Conservation (phyloP, 805 yeast species). For the Ogataea thermomethanolica region DNA sequence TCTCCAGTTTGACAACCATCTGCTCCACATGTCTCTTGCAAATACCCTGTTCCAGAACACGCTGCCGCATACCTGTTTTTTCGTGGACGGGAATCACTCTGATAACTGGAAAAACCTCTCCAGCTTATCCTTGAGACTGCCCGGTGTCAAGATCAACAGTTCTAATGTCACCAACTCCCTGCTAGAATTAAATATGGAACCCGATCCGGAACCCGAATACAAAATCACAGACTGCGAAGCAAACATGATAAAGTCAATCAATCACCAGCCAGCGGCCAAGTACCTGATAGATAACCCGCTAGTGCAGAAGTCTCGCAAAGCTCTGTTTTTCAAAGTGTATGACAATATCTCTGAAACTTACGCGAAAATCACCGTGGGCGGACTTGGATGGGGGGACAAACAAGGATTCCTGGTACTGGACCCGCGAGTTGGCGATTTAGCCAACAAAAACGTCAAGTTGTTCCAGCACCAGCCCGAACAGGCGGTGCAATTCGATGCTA, state of each 20-base stretch:
- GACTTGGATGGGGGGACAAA: slow-evolving; percentile 73
- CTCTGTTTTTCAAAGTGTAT: slow-evolving; percentile 22
- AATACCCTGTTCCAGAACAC: slow-evolving; percentile 29
- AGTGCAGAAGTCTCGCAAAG: slow-evolving; percentile 29
- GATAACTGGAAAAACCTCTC: slow-evolving; percentile 16
- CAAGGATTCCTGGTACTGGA: slow-evolving; percentile 64
- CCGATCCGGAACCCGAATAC: slow-evolving; percentile 25
- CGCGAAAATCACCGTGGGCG: slow-evolving; percentile 62
- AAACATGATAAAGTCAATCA: slow-evolving; percentile 56
- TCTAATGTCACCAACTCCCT: slow-evolving; percentile 10
- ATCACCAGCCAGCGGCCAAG: slow-evolving; percentile 54
- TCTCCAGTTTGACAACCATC: background rate
- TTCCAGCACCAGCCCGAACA: slow-evolving; percentile 16
- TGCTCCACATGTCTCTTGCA: slow-evolving; percentile 16
- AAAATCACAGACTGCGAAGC: slow-evolving; percentile 49
- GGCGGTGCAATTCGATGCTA: background rate
- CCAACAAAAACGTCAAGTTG: slow-evolving; percentile 18
- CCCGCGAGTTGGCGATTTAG: slow-evolving; percentile 44
- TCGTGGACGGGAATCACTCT: slow-evolving; percentile 11
- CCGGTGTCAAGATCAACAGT: background rate
- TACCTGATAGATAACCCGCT: slow-evolving; percentile 44
- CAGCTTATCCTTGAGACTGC: slow-evolving; percentile 4
- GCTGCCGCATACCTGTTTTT: slow-evolving; percentile 25
- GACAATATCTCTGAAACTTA: slow-evolving; percentile 30
- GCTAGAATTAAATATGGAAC: slow-evolving; percentile 7